These are phyloP conservation scores for Citrus glauca DNA, from an alignment of 345 rosid genomes.

Conservation along the genomic window DNA sequence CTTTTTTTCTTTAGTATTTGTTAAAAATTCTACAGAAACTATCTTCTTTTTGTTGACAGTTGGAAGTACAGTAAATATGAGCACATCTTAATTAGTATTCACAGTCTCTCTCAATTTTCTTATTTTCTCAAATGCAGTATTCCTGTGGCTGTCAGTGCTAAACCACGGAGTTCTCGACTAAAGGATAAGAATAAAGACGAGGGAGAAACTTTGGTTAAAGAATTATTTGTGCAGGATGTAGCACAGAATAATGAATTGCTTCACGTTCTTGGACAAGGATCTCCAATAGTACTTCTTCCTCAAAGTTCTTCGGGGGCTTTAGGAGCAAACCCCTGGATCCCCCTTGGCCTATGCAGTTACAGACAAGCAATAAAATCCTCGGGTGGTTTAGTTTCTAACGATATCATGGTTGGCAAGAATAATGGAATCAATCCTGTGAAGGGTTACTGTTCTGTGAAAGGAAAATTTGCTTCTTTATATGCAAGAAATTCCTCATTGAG, in stretches of 20 bases:
- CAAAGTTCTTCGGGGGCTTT: constrained; percentile 62
- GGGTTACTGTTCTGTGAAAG: constrained; percentile 47
- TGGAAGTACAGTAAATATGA: neutral
- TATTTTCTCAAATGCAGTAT: constrained; percentile 45
- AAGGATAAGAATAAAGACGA: constrained; percentile 87
- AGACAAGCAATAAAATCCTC: constrained; percentile 37
- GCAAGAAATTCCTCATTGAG: constrained; percentile 43
- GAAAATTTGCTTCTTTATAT: constrained; percentile 55
- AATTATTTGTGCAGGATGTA: constrained; percentile 65
- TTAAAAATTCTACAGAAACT: no score
- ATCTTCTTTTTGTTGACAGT: neutral
- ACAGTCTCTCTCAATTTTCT: constrained; percentile 10
- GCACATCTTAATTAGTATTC: neutral
- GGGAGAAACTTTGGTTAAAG: constrained; percentile 82
- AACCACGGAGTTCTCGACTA: constrained; percentile 91
- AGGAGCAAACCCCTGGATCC: constrained; percentile 31
- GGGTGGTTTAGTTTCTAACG: constrained; percentile 32
- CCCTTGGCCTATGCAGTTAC: constrained; percentile 29
- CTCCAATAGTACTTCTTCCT: constrained; percentile 72
- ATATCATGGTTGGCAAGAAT: constrained; percentile 23
- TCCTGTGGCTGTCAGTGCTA: constrained; percentile 44
- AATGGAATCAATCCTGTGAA: constrained; percentile 30
- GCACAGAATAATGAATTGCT: constrained; percentile 67
- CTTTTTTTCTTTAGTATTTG: neutral
- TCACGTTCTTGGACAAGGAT: constrained; percentile 71